These are phyloP conservation scores for Boletus fagicola DNA, from an alignment of 768 basidiomycete genomes.

Conservation along the genomic window DNA sequence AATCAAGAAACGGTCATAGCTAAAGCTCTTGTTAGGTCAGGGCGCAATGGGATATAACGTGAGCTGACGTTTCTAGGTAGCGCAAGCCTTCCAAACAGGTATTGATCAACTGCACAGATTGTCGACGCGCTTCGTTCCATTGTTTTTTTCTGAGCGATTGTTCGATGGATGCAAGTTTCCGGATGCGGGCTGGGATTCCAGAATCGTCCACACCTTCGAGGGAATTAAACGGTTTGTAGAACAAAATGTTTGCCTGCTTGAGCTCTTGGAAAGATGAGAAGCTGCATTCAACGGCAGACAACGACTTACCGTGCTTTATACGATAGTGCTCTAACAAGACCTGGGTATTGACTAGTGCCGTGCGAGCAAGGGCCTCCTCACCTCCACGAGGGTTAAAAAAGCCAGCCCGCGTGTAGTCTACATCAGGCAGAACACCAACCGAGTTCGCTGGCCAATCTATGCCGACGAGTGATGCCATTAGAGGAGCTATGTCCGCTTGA, in stretches of 20 bases:
- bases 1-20: slow-evolving; percentile 75
- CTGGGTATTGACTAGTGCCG: slow-evolving; percentile 63
- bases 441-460: slow-evolving; percentile 78
- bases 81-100: slow-evolving; percentile 59
- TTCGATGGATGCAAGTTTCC: slow-evolving; percentile 43
- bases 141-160: slow-evolving; percentile 39
- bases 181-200: slow-evolving; percentile 35
- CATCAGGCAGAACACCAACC: slow-evolving; percentile 78
- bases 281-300: neutral
- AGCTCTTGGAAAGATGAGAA: slow-evolving; percentile 43
- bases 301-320: slow-evolving; percentile 64
- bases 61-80: slow-evolving; percentile 66
- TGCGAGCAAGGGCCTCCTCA: slow-evolving; percentile 49
- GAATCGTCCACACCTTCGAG: slow-evolving; percentile 38
- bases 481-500: slow-evolving; percentile 76
- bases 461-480: slow-evolving; percentile 76
- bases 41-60: neutral
- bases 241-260: slow-evolving; percentile 54
- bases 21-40: slow-evolving; percentile 19
- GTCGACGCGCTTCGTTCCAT: slow-evolving; percentile 50
- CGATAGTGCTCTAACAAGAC: slow-evolving; percentile 76
- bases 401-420: slow-evolving; percentile 57
- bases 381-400: slow-evolving; percentile 50
- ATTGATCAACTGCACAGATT: slow-evolving; percentile 52
- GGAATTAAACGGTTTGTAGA: slow-evolving; percentile 59